phyloP scores from a whole-genome alignment of 2,329 filamentous ascomycete species.

The Aureobasidium sp. region DNA sequence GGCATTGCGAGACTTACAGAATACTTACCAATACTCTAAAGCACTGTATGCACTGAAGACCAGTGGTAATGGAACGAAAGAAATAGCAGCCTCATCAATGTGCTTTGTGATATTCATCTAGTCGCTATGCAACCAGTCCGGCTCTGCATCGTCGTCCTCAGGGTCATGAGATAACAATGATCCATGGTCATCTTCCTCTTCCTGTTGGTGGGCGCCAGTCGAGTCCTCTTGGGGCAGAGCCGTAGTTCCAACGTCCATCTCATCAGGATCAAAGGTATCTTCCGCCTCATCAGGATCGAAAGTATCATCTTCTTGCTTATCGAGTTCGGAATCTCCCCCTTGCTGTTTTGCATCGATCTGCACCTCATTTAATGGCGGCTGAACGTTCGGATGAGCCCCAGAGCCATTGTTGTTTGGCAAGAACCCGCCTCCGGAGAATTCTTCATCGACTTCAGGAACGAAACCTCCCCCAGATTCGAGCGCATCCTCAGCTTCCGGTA shows the following conservation, averaged over 20 bases:
- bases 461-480: conserved; percentile 15
- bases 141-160: conserved; percentile 56
- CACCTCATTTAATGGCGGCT: neutral
- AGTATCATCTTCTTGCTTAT: conserved; percentile 12
- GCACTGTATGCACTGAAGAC: neutral
- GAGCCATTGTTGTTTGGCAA: conserved; percentile 13
- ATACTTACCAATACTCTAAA: neutral
- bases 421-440: conserved; percentile 16
- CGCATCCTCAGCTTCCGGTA: conserved; percentile 17
- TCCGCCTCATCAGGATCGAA: conserved; percentile 13
- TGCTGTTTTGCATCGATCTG: conserved; percentile 4
- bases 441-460: conserved; percentile 5
- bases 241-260: conserved; percentile 5
- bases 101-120: neutral
- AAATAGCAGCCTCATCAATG: neutral
- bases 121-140: conserved; percentile 45
- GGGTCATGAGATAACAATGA: conserved; percentile 53
- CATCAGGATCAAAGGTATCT: conserved; percentile 25
- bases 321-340: conserved; percentile 13
- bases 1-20: neutral
- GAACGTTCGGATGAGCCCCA: neutral
- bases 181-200: conserved; percentile 30
- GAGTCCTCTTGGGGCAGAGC: neutral
- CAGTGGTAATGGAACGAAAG: neutral
- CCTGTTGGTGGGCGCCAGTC: neutral